A percentile compares a stretch with the other conserved stretches of the same genome.
These are phyloP conservation scores for Solanum pennellii DNA, from an alignment of 257 asterid species.

Conservation along the genomic window DNA sequence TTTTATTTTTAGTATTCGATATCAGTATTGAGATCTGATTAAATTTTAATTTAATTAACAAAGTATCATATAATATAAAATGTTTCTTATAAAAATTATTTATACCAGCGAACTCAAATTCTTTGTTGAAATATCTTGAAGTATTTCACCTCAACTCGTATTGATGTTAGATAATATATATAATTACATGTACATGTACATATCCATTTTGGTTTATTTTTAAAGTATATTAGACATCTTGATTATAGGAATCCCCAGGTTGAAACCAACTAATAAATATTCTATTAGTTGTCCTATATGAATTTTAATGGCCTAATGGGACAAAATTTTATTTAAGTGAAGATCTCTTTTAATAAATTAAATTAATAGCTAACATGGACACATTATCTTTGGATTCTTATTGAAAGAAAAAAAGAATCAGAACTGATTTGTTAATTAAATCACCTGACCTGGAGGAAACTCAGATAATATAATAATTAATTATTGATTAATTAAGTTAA, in stretches of 20 bases:
- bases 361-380: not conserved
- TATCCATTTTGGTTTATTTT: not conserved
- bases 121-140: not conserved
- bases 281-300: not conserved
- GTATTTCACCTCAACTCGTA: not conserved
- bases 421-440: not conserved
- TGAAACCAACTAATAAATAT: not conserved
- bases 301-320: not conserved
- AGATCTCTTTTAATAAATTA: not conserved
- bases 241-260: not conserved
- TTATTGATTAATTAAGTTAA: not conserved
- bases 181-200: not conserved
- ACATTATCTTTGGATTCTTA: not conserved
- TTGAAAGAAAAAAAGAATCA: not conserved
- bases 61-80: not conserved
- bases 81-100: not conserved
- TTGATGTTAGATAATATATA: not conserved
- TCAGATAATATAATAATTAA: not conserved
- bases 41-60: not conserved
- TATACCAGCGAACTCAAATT: not conserved
- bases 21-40: not conserved
- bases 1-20: not conserved
- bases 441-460: not conserved
- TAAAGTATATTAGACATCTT: not conserved
- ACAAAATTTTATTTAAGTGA: not conserved